Conservation (phyloP, 805 yeast species). For the Hanseniaspora lachancei region DNA sequence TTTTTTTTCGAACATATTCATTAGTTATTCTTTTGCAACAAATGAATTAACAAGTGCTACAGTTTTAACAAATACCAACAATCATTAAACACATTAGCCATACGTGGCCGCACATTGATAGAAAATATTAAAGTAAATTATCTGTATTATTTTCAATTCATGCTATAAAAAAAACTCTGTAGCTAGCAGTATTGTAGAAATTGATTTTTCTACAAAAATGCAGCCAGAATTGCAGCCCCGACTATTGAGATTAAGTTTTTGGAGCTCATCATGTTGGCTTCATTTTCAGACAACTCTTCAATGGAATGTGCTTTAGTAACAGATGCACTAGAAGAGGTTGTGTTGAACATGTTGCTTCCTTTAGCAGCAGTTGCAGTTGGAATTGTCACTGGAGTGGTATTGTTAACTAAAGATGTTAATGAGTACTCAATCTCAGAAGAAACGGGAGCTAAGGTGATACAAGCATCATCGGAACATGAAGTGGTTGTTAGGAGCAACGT, state of each 20-base stretch:
- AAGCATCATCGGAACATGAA: not conserved
- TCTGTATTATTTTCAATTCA: too few species aligned
- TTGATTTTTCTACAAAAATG: not conserved
- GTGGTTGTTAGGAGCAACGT: not conserved
- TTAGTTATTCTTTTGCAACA: too few species aligned
- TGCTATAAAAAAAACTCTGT: not conserved
- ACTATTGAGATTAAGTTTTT: not conserved
- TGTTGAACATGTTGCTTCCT: not conserved
- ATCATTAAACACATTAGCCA: too few species aligned
- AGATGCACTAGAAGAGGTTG: not conserved
- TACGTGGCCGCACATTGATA: too few species aligned
- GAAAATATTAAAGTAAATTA: too few species aligned
- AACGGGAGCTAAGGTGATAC: not conserved
- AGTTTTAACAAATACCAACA: too few species aligned
- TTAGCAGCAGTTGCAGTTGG: not conserved
- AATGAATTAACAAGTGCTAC: too few species aligned
- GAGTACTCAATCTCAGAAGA: conserved; percentile 5
- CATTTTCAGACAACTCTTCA: not conserved
- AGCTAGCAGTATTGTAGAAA: not conserved
- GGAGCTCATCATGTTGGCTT: not conserved
- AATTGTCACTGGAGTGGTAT: not conserved
- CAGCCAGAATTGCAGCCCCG: not conserved
- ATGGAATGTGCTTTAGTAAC: not conserved
- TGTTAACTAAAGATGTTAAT: not conserved
- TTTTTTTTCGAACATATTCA: too few species aligned